phyloP scores from a whole-genome alignment of 2,329 filamentous ascomycete species.

The Penicillium sp. region DNA sequence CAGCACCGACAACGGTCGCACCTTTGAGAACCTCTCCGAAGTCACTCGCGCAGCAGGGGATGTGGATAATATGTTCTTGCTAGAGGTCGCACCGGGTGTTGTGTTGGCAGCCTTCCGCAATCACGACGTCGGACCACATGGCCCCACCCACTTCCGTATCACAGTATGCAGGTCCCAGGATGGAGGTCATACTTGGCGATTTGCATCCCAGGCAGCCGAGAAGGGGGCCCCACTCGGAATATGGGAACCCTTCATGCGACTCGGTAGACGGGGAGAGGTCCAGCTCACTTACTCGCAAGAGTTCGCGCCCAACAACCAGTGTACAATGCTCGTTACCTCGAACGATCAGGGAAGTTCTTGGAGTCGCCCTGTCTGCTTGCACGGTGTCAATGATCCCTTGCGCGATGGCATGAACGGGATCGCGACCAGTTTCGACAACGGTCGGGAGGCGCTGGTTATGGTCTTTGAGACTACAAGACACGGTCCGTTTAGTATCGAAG shows the following conservation, averaged over 20 bases:
- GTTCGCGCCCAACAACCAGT: slow-evolving; percentile 48
- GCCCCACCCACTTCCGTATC: slow-evolving; percentile 49
- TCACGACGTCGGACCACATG: slow-evolving; percentile 41
- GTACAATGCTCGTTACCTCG: slow-evolving; percentile 51
- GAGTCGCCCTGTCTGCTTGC: slow-evolving; percentile 44
- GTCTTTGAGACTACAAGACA: slow-evolving; percentile 49
- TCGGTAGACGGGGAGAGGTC: slow-evolving; percentile 39
- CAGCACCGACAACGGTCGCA: slow-evolving; percentile 46
- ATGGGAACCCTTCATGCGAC: slow-evolving; percentile 54
- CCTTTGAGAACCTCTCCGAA: slow-evolving; percentile 45
- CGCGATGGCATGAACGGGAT: slow-evolving; percentile 48
- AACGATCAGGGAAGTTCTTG: slow-evolving; percentile 46
- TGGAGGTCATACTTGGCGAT: slow-evolving; percentile 46
- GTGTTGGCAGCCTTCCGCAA: slow-evolving; percentile 53
- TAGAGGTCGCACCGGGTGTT: slow-evolving; percentile 38
- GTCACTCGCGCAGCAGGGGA: slow-evolving; percentile 47
- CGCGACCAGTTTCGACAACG: slow-evolving; percentile 33
- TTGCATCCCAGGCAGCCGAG: slow-evolving; percentile 47
- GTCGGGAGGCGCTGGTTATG: slow-evolving; percentile 43
- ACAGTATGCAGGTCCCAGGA: slow-evolving; percentile 51
- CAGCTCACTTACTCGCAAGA: slow-evolving; percentile 51
- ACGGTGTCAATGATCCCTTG: slow-evolving; percentile 39
- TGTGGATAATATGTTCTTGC: slow-evolving; percentile 50
- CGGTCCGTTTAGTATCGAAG: slow-evolving; percentile 46
- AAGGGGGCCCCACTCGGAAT: slow-evolving; percentile 41